These are phyloP conservation scores for Aspergillus quadrilineatus DNA, from an alignment of 2,329 filamentous ascomycete genomes.

Conservation along the genomic window DNA sequence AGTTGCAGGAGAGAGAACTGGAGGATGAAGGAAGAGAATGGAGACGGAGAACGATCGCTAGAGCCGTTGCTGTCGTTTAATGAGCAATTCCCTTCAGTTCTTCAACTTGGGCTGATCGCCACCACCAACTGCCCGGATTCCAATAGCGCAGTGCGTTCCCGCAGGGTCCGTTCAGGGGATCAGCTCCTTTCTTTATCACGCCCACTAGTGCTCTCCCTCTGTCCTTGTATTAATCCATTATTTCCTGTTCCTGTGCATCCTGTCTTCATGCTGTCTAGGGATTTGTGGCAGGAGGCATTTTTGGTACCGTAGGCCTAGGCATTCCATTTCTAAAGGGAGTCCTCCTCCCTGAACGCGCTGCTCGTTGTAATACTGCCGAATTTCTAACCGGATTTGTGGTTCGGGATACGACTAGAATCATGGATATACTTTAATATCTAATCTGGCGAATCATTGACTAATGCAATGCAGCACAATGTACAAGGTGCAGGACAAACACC, in stretches of 20 bases:
- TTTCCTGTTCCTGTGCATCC: background rate
- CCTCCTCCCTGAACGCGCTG: background rate
- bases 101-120: conserved; percentile 7
- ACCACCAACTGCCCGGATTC: conserved; percentile 3
- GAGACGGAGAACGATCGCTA: background rate
- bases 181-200: background rate
- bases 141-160: conserved; percentile 7
- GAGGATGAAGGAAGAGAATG: background rate
- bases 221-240: background rate
- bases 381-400: background rate
- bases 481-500: background rate
- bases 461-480: background rate
- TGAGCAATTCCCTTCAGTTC: conserved; percentile 2
- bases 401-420: background rate
- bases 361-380: background rate
- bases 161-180: conserved; percentile 1
- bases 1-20: background rate
- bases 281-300: background rate
- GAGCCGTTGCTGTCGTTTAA: background rate
- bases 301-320: background rate
- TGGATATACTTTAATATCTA: background rate
- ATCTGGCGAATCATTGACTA: background rate
- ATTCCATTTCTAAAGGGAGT: background rate
- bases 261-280: background rate
- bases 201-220: background rate